Base-by-base conservation (phyloP, 441 rosid genomes). In the Syzygium syzygioides region DNA sequence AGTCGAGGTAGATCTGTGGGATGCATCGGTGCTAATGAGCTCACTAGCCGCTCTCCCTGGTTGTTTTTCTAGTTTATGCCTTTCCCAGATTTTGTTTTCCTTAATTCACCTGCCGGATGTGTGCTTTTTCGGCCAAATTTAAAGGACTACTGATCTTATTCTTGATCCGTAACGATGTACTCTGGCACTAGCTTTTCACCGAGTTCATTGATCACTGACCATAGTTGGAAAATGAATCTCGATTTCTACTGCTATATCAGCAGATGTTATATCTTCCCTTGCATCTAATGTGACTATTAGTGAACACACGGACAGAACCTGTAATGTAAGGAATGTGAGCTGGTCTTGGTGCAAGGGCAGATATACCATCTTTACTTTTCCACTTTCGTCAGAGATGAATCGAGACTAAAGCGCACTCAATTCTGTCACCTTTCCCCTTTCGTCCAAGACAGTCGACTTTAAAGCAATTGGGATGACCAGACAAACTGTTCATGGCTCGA, bases 1-100 rank as follows among this genome's bases (percentile, higher is more conserved):
- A 94, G 94, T 89, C 76, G 93, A 89, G 95, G 92, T 59, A 93
- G 99, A 93, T 94, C 99, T 79, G 99, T 98, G n/a, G 98, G 99
- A 90, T 95, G 99, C 87, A 98, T 99, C 50, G 95, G 94, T 62
- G 99, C 98, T 55, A 98, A 98, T 88, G 99, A 96, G 91, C 97
- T 93, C 79, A 98, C 98, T 90, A 96, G 98, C 93, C 98, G 98
- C 86, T 98, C 98, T 90, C 99, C 96, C 92, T 94, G 99, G 99
- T 95, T 93, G 91, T 84, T 19, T 84, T 30, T 60, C 87, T 32
- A 41, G n/a, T 41, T 41, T 76, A 41, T 41, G 79, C 48, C 79
- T 9, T 37, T 23, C 52, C n/a, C 41, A 32, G 7, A 41, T 41
- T 76, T 41, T 76, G 25, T 41, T 55, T 45, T 25, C 2, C 34